phyloP scores from a whole-genome alignment of 2,329 filamentous ascomycete species.

The Alternaria consortialis region DNA sequence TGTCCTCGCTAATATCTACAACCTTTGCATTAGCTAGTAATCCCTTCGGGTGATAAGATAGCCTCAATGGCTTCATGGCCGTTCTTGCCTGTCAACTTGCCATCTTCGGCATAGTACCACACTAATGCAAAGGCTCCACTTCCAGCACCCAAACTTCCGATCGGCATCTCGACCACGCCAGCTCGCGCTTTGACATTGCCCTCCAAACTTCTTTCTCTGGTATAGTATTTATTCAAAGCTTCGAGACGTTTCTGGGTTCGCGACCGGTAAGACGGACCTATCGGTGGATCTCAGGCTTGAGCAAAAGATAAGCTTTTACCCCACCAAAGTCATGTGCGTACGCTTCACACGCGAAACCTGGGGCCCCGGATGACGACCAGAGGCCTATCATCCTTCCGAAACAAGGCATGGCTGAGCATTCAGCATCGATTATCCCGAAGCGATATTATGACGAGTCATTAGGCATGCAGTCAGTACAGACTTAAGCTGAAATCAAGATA shows the following conservation, averaged over 20 bases:
- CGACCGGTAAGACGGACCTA: background rate
- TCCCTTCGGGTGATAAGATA: background rate
- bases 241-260: background rate
- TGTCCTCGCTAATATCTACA: background rate
- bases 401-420: background rate
- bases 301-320: background rate
- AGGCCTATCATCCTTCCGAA: background rate
- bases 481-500: background rate
- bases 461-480: background rate
- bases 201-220: background rate
- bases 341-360: constrained; percentile 1
- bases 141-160: background rate
- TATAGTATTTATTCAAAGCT: background rate
- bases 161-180: background rate
- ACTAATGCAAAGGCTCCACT: background rate
- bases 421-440: background rate
- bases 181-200: background rate
- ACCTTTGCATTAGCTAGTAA: background rate
- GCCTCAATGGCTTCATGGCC: background rate
- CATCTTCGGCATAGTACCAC: background rate
- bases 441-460: background rate
- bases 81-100: constrained; percentile 1
- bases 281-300: background rate
- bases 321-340: background rate
- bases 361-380: background rate